These are phyloP conservation scores for Candida ponderosae DNA, from an alignment of 805 yeast species.

Conservation along the genomic window DNA sequence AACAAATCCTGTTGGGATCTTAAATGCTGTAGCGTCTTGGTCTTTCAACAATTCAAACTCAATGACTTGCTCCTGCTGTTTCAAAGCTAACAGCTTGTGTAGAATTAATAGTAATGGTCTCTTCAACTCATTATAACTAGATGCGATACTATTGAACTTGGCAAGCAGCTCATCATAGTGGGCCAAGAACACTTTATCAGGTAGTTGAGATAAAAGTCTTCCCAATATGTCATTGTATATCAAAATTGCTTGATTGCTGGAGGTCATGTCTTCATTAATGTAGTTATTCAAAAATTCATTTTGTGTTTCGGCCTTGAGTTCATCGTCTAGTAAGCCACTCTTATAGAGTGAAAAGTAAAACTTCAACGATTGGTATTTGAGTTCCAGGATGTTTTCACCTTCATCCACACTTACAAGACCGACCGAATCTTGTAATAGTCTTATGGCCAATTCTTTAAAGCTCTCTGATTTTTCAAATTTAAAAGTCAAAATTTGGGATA, in stretches of 20 bases:
- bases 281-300: constrained; percentile 35
- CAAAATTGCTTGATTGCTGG: constrained; percentile 22
- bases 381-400: constrained; percentile 26
- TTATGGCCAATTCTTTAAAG: constrained; percentile 28
- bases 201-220: constrained; percentile 22
- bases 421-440: constrained; percentile 35
- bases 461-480: constrained; percentile 20
- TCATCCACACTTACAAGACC: constrained; percentile 33
- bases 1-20: constrained; percentile 29
- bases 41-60: constrained; percentile 47
- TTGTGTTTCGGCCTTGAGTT: constrained; percentile 25
- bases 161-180: constrained; percentile 29
- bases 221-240: constrained; percentile 29
- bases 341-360: constrained; percentile 27
- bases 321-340: constrained; percentile 18
- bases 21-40: constrained; percentile 14
- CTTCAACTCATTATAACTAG: constrained; percentile 27
- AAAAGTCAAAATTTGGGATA: constrained; percentile 18
- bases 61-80: constrained; percentile 53
- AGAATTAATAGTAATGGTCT: constrained; percentile 36
- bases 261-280: constrained; percentile 17
- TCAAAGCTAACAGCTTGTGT: constrained; percentile 29
- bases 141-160: constrained; percentile 17
- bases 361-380: constrained; percentile 40
- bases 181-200: constrained; percentile 23